Conservation (phyloP, 345 rosid genomes). For the Aquilaria malaccensis region DNA sequence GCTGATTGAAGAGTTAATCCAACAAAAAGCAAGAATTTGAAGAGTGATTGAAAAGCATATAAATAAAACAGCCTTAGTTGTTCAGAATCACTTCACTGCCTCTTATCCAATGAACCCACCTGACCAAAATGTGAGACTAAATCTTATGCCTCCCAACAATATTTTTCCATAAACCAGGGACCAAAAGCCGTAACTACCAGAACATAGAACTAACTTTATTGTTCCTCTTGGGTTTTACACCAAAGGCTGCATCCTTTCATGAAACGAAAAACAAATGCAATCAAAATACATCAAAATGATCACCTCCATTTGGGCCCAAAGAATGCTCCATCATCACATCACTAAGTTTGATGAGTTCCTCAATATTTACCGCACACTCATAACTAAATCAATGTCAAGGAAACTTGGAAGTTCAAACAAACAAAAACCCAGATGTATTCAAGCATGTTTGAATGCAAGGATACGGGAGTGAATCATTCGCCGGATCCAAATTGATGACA, state of each 20-base stretch:
- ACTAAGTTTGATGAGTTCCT: slow-evolving; percentile 69
- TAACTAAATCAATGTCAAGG: slow-evolving; percentile 58
- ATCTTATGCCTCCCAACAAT: no score
- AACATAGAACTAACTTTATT: neutral
- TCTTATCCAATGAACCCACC: no score
- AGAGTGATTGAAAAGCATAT: neutral
- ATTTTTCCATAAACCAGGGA: neutral
- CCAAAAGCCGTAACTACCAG: neutral
- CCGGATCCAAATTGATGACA: slow-evolving; percentile 89
- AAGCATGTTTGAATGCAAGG: slow-evolving; percentile 22
- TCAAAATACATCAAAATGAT: neutral
- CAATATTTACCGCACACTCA: slow-evolving; percentile 79
- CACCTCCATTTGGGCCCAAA: slow-evolving; percentile 98
- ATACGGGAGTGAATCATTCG: slow-evolving; percentile 85
- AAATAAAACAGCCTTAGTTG: neutral
- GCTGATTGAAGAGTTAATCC: neutral
- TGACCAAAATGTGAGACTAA: no score
- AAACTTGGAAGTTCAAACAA: slow-evolving; percentile 9
- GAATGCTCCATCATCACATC: slow-evolving; percentile 81
- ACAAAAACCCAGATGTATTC: neutral
- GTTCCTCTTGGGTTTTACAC: slow-evolving; percentile 1
- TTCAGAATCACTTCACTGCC: neutral
- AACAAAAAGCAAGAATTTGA: neutral
- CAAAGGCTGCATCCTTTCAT: neutral
- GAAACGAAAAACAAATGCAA: neutral